These are phyloP conservation scores for Leccinum uliginosum DNA, from an alignment of 768 basidiomycete genomes.

Conservation along the genomic window DNA sequence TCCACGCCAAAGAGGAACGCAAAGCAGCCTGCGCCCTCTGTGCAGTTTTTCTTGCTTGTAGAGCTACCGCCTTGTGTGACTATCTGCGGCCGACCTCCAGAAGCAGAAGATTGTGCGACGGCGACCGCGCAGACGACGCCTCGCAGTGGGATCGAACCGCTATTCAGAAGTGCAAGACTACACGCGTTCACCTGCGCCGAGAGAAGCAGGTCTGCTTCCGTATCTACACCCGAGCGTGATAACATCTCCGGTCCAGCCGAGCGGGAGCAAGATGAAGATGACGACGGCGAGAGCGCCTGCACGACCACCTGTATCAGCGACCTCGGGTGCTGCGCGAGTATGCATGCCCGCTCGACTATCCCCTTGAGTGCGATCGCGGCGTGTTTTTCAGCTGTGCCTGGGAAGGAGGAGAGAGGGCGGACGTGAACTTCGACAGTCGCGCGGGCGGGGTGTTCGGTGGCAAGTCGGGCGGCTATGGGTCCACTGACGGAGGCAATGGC, in stretches of 20 bases:
- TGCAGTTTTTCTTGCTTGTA: conserved; percentile 22
- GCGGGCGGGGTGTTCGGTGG: conserved; percentile 64
- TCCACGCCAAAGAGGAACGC: conserved; percentile 53
- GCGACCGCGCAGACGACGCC: conserved; percentile 71
- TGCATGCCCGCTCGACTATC: conserved; percentile 54
- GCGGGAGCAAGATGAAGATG: neutral
- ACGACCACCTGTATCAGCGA: conserved; percentile 76
- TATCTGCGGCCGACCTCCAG: conserved; percentile 23
- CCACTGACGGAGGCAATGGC: conserved; percentile 75
- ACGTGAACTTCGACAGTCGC: conserved; percentile 73
- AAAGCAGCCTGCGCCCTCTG: conserved; percentile 54
- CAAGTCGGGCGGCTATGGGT: conserved; percentile 71
- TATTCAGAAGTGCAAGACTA: conserved; percentile 62
- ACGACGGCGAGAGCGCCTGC: conserved; percentile 45
- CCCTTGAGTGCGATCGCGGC: conserved; percentile 50
- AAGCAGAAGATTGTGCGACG: conserved; percentile 36
- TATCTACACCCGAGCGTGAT: neutral
- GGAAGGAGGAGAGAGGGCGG: conserved; percentile 63
- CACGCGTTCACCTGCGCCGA: conserved; percentile 71
- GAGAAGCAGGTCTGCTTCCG: conserved; percentile 38
- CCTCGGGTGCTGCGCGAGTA: conserved; percentile 67
- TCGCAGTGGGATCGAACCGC: conserved; percentile 68
- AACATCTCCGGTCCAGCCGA: neutral
- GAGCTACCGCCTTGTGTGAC: conserved; percentile 40
- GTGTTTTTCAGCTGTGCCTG: conserved; percentile 66